phyloP scores from a whole-genome alignment of 108 stramenopile species.

The Cyclotella kingstonii region DNA sequence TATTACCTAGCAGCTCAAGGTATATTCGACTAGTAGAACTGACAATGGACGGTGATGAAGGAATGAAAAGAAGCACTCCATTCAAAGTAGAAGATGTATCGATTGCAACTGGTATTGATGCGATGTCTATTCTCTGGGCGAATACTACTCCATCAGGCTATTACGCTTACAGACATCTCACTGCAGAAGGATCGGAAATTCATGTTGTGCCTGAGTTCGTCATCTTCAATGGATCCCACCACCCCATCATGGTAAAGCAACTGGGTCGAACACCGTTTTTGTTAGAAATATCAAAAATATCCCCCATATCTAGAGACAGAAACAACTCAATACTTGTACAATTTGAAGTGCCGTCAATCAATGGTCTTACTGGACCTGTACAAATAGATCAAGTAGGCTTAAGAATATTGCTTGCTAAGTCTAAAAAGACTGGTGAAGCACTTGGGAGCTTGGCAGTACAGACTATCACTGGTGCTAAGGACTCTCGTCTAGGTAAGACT shows the following conservation, averaged over 20 bases:
- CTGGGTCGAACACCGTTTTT: conserved; percentile 22
- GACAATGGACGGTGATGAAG: conserved; percentile 76
- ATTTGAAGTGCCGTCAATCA: conserved; percentile 40
- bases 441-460: conserved; percentile 79
- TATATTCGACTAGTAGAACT: conserved; percentile 61
- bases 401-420: conserved; percentile 55
- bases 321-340: conserved; percentile 45
- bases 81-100: conserved; percentile 72
- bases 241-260: conserved; percentile 45
- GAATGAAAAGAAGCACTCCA: conserved; percentile 56
- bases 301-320: conserved; percentile 36
- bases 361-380: conserved; percentile 58
- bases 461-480: conserved; percentile 69
- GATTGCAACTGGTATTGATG: conserved; percentile 67
- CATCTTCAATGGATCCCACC: conserved; percentile 73
- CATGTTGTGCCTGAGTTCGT: conserved; percentile 85
- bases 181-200: conserved; percentile 68
- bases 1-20: conserved; percentile 56
- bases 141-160: conserved; percentile 56
- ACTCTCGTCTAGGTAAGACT: conserved; percentile 30
- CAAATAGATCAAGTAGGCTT: conserved; percentile 69
- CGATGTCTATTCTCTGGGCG: conserved; percentile 73
- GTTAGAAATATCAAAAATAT: conserved; percentile 35
- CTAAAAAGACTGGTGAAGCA: conserved; percentile 42
- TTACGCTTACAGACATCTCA: conserved; percentile 72